Conservation (phyloP, 1,284 basidiomycete genomes). For the Naganishia albida region DNA sequence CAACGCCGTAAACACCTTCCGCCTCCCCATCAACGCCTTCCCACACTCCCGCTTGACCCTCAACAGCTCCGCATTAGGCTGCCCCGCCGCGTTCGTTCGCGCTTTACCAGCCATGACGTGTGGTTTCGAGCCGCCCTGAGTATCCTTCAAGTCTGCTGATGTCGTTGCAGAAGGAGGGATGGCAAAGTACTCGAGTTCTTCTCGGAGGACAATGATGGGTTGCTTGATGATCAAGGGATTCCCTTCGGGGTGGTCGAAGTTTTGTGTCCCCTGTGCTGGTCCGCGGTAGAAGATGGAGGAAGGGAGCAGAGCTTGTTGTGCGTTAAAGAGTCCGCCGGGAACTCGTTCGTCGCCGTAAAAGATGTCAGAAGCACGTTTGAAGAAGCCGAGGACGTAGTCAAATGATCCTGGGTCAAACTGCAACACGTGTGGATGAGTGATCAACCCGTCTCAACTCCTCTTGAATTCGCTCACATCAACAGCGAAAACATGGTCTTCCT, state of each 20-base stretch:
- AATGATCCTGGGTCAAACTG: conserved; percentile 98
- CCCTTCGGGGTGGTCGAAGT: conserved; percentile 55
- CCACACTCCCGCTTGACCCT: conserved; percentile 82
- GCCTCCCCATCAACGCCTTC: conserved; percentile 80
- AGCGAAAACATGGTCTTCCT: conserved; percentile 27
- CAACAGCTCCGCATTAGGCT: conserved; percentile 72
- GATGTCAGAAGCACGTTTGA: conserved; percentile 77
- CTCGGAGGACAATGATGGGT: conserved; percentile 95
- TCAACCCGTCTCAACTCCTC: conserved; percentile 78
- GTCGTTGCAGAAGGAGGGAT: conserved; percentile 69
- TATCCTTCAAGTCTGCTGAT: not conserved
- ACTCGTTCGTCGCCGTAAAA: conserved; percentile 87
- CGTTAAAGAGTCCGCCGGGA: conserved; percentile 60
- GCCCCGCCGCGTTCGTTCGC: conserved; percentile 70
- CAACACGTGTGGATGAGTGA: conserved; percentile 68
- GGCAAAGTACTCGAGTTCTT: conserved; percentile 97
- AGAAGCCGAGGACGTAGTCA: conserved; percentile 88
- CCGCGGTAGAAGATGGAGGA: conserved; percentile 16
- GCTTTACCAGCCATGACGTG: conserved; percentile 38
- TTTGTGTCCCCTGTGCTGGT: not conserved
- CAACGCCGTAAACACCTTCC: conserved; percentile 93
- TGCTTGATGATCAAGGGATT: conserved; percentile 94
- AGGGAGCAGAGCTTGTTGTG: conserved; percentile 37
- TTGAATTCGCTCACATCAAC: conserved; percentile 29
- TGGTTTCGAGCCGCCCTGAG: not conserved